Percentiles rank a stretch among this genome's conserved stretches.
Evolutionary conservation across 2,329 filamentous ascomycete species (phyloP).

Genomic region (Monosporascus sp.): DNA sequence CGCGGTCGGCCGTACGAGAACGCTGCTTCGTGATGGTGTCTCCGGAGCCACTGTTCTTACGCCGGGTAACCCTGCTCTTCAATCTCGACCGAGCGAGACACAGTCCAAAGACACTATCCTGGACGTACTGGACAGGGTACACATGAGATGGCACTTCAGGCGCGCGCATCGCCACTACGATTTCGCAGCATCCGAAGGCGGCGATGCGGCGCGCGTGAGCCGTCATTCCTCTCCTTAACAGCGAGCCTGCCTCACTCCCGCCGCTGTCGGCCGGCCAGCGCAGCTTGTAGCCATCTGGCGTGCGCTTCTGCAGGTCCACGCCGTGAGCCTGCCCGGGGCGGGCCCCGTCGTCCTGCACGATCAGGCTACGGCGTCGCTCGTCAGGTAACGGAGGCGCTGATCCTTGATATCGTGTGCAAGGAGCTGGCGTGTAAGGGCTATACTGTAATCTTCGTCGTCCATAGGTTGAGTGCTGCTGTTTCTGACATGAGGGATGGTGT

Average conservation of each 20-base stretch:
- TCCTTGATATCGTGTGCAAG: constrained; percentile 26
- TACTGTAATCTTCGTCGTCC: constrained; percentile 31
- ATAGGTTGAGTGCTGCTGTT: constrained; percentile 24
- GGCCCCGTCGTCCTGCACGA: constrained; percentile 30
- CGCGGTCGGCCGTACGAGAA: constrained; percentile 17
- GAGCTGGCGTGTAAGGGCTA: constrained; percentile 22
- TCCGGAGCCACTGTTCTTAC: constrained; percentile 23
- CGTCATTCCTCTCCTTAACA: constrained; percentile 19
- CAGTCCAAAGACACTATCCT: constrained; percentile 15
- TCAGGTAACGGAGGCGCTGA: constrained; percentile 24
- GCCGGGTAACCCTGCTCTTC: constrained; percentile 23
- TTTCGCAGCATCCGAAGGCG: not conserved
- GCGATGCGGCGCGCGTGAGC: not conserved
- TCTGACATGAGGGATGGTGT: constrained; percentile 17
- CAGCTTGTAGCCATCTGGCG: constrained; percentile 30
- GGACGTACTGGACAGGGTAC: constrained; percentile 7
- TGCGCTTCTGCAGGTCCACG: constrained; percentile 20
- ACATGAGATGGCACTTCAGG: constrained; percentile 14
- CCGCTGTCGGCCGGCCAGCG: constrained; percentile 28
- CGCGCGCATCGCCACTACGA: not conserved
- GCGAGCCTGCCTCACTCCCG: constrained; percentile 18
- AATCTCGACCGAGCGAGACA: constrained; percentile 22
- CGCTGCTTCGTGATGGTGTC: constrained; percentile 27
- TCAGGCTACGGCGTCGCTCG: constrained; percentile 28
- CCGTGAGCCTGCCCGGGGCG: not conserved